Conservation (phyloP, 2,329 filamentous ascomycete genomes). For the Leptosphaerulina australis region DNA sequence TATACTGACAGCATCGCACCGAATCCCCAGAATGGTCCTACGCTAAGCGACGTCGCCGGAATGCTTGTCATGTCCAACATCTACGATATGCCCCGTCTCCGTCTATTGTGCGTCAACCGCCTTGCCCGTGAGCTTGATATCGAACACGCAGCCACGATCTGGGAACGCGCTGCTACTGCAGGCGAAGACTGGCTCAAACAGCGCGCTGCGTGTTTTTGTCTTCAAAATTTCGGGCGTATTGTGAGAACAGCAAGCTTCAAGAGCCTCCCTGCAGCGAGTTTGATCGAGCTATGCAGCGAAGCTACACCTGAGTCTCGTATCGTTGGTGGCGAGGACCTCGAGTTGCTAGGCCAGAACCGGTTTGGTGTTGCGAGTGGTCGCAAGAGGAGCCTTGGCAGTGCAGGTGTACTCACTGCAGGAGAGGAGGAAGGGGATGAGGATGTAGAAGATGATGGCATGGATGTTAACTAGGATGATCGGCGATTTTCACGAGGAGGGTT, state of each 20-base stretch:
- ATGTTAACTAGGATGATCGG: conserved; percentile 39
- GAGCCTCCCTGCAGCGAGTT: conserved; percentile 74
- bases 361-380: conserved; percentile 47
- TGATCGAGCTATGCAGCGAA: conserved; percentile 92
- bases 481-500: background rate
- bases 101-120: conserved; percentile 87
- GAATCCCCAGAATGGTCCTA: conserved; percentile 55
- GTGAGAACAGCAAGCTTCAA: conserved; percentile 89
- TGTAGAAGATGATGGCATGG: conserved; percentile 52
- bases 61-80: conserved; percentile 97
- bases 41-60: conserved; percentile 84
- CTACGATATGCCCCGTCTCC: conserved; percentile 93
- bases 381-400: conserved; percentile 51
- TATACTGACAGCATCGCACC: conserved; percentile 87
- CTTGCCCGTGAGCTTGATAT: conserved; percentile 90
- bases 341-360: conserved; percentile 61
- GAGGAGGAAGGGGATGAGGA: conserved; percentile 53
- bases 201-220: conserved; percentile 83
- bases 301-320: conserved; percentile 93
- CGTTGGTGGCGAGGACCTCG: conserved; percentile 83
- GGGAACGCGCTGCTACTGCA: conserved; percentile 89
- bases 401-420: conserved; percentile 47
- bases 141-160: conserved; percentile 92
- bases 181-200: conserved; percentile 93
- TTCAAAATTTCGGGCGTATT: conserved; percentile 92